Evolutionary conservation across 176 grass and related monocot species (phyloP).

Genomic region (Sorghum bicolor): Sorghum_bicolor_NCBIv3 NC_012872.2:68206501-68207000

Average conservation of each 20-base stretch:
- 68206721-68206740: neutral
- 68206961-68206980: slow-evolving; percentile 39
- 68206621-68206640: neutral
- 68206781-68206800: neutral
- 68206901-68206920: neutral
- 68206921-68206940: neutral
- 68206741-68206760: neutral
- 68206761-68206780: neutral
- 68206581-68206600: neutral
- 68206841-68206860: neutral
- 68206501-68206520: neutral
- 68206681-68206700: neutral
- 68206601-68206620: neutral
- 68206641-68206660: too few relatives aligned
- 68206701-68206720: too few relatives aligned
- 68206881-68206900: neutral
- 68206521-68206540: slow-evolving; percentile 21
- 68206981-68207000: slow-evolving; percentile 90
- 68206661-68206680: neutral
- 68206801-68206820: neutral
- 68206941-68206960: neutral
- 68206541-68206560: slow-evolving; percentile 25
- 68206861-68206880: too few relatives aligned
- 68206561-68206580: slow-evolving; percentile 16
- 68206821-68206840: neutral